Evolutionary conservation across 139 green algal genomes (phyloP).

Genomic region (Tetraselmis striata): DNA sequence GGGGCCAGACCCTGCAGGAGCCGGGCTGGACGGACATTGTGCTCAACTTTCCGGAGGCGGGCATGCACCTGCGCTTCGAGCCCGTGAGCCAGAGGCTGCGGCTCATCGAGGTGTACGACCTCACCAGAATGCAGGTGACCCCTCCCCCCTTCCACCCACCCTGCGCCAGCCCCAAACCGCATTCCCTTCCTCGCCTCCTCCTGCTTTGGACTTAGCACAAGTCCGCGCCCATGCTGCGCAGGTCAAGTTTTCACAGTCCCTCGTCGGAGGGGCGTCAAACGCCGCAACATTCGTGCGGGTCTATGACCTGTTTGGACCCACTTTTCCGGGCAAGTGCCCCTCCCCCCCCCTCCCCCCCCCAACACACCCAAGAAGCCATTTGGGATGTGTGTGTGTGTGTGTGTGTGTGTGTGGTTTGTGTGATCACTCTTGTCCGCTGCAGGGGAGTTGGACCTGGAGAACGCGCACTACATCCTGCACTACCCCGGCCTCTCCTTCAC

Average conservation of each 20-base stretch:
- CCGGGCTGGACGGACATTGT: conserved; percentile 26
- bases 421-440: too few relatives aligned
- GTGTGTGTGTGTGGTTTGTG: too few relatives aligned
- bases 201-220: conserved; percentile 1
- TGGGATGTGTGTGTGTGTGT: too few relatives aligned
- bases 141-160: background rate
- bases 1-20: too few relatives aligned
- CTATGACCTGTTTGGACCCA: conserved; percentile 41
- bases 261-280: conserved; percentile 24
- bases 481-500: conserved; percentile 39
- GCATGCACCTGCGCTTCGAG: conserved; percentile 49
- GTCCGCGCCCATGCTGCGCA: conserved; percentile 10
- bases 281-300: conserved; percentile 37
- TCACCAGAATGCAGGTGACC: conserved; percentile 38
- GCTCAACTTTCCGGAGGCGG: conserved; percentile 39
- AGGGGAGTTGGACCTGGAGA: background rate
- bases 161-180: background rate
- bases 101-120: conserved; percentile 45
- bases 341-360: background rate
- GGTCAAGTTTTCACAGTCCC: conserved; percentile 18
- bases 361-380: too few relatives aligned
- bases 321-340: conserved; percentile 29
- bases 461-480: conserved; percentile 24
- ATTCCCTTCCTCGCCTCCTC: background rate
- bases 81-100: conserved; percentile 34